Evolutionary conservation across 2,329 filamentous ascomycete species (phyloP), one percentile per base, ranked within the genome.

Genomic region (Penicillium nordicum): DNA sequence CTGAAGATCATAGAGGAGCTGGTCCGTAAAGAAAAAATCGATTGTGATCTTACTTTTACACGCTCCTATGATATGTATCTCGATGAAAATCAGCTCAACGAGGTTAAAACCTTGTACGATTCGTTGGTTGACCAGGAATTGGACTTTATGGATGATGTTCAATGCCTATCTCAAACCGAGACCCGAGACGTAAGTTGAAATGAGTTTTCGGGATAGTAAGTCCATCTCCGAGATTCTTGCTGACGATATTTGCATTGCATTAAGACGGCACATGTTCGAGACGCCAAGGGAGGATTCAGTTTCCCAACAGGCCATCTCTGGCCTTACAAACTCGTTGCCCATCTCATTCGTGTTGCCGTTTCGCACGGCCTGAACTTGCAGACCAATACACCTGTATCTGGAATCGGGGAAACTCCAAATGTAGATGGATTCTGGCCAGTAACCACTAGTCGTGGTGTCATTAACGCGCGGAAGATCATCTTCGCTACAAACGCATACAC

Each of bases 401-500:
- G 32, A 21, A 57, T 63, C 1, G 53, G 40, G 5, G 44, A 58
- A 41, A 23, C 21, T 3, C 55, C 23, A 4, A 45, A 46, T 0
- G 16, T 32, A 6, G 48, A 57, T 7, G 58, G 60, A 1, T 46
- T 46, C 4, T 62, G 60, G 60, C 38, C 46, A 0, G 50, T 64
- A 3, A 57, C 27, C 1, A 70, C 69, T 0, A 71, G 80, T 0
- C 84, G 90, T 18, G 92, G 91, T 14, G 77, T 73, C 36, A 80
- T 95, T 52, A 71, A 71, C 0, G 80, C 90, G 0, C 73, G 76
- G 4, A 82, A 84, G 30, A 83, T 95, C 14, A 80, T 96, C 14
- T 81, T 96, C n/a, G 88, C 90, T 4, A 92, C 89, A 0, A 96
- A 96, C 66, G 92, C 80, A 3, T 94, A 95, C 70, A 92, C 90